A percentile compares a stretch with the other conserved stretches of the same genome.
Evolutionary conservation across 2,329 filamentous ascomycete genomes (phyloP).

Genomic region (Aspergillus brunneoviolaceus): DNA sequence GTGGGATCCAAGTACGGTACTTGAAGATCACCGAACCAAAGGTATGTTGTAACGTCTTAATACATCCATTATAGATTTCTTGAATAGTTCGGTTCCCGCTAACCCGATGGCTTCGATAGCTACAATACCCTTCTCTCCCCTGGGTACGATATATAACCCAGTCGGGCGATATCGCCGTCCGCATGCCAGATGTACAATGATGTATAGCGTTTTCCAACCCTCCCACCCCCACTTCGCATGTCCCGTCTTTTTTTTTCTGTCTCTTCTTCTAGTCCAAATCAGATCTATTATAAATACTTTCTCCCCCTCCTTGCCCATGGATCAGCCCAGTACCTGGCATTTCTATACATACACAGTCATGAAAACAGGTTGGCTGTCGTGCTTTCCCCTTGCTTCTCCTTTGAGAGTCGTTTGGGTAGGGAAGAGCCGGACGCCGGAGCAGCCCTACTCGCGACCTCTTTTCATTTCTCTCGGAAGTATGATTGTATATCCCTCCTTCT

Average conservation of each 20-base stretch:
- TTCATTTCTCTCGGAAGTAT: no score
- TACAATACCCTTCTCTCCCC: slow-evolving; percentile 96
- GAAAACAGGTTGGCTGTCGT: no score
- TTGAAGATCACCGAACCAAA: slow-evolving; percentile 99
- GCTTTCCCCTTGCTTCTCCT: no score
- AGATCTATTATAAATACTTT: slow-evolving; percentile 2
- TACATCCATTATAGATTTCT: no score
- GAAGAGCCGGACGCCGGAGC: no score
- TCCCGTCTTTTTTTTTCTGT: background rate
- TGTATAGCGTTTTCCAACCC: slow-evolving; percentile 21
- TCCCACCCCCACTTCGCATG: background rate
- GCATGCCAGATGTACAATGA: slow-evolving; percentile 85
- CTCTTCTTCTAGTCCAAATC: slow-evolving; percentile 13
- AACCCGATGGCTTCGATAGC: slow-evolving; percentile 48
- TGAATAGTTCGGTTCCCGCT: background rate
- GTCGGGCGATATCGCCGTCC: slow-evolving; percentile 92
- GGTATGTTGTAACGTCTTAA: slow-evolving; percentile 55
- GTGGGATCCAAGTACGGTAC: slow-evolving; percentile 96
- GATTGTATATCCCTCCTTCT: no score
- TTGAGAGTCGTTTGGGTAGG: no score
- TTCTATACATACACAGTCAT: no score
- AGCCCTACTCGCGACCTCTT: no score
- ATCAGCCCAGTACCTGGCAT: no score
- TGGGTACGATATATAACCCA: slow-evolving; percentile 99
- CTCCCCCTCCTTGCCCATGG: background rate